Base-by-base conservation (phyloP, 169 alveolate genomes). In the Eimeria brunetti region DNA sequence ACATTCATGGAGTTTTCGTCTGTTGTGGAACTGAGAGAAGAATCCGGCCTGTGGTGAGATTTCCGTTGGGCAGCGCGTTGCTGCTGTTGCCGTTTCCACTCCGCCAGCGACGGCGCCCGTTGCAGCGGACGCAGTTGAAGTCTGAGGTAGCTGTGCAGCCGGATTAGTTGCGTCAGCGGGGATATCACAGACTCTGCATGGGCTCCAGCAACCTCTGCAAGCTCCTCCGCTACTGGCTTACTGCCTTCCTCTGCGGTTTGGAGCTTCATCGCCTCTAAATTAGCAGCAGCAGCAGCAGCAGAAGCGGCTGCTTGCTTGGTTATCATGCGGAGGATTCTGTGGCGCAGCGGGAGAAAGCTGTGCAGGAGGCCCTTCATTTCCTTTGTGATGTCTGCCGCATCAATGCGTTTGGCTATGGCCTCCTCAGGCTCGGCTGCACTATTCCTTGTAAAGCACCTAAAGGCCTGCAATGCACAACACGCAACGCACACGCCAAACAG, bases 31-130 rank as follows among this genome's bases (percentile, higher is more conserved):
- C 20, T 24, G 53, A 33, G 36, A 33, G 51, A 27, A 27, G 30
- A 22, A 27, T 58, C 49, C 56, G 91, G 11, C 41, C 38, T 84
- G 38, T 53, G n/a, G 36, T 60, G 78, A 56, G 33, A 5, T 27
- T 69, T 33, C 8, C 78, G 53, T 14, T 84, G 76, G 51, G 44
- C 49, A 36, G 38, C 69, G 33, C 91, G 76, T 22, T 84, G 91
- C 51, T 84, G 91, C 58, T 84, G 91, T 44, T 84, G 60, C 91
- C 58, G 91, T 49, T 60, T 51, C 91, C 91, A 84, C 76, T 84
- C 78, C 8, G 16, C 78, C 38, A 84, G 91, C 20, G 91, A 84
- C 33, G 76, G 91, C 91, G 91, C 91, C 2, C 58, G 91, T 69
- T 84, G 91, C 58, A 56, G 91, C 51, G 78, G 91, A 36, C 91